Percentiles rank a stretch among this genome's conserved stretches.
Evolutionary conservation across 75 land plant species (phyloP).

Genomic region (Selaginella moellendorffii): DNA sequence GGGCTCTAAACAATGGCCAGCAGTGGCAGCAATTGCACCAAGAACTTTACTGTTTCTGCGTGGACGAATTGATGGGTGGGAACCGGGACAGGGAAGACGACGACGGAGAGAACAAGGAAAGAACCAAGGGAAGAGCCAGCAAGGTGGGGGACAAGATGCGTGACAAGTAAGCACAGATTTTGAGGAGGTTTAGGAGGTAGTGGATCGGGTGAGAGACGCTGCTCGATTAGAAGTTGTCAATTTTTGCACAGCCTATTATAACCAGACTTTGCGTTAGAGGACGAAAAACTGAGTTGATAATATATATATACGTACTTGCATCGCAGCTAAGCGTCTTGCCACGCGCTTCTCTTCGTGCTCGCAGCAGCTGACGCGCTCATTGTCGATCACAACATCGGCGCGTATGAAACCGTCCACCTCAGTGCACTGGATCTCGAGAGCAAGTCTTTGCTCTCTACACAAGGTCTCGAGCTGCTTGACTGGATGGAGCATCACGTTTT

Average conservation of each 20-base stretch:
- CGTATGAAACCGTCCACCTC: not conserved
- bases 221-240: too few relatives aligned
- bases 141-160: constrained; percentile 18
- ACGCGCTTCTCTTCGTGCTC: constrained; percentile 6
- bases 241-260: too few relatives aligned
- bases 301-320: constrained; percentile 10
- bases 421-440: constrained; percentile 3
- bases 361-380: not conserved
- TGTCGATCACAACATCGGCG: not conserved
- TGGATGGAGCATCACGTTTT: constrained; percentile 6
- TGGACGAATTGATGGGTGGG: constrained; percentile 52
- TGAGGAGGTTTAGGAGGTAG: too few relatives aligned
- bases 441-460: not conserved
- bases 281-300: too few relatives aligned
- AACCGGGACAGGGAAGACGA: constrained; percentile 30
- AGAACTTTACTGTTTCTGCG: constrained; percentile 47
- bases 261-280: too few relatives aligned
- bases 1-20: constrained; percentile 49
- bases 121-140: constrained; percentile 18
- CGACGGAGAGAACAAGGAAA: constrained; percentile 17
- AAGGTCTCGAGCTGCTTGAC: not conserved
- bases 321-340: constrained; percentile 8
- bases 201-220: too few relatives aligned
- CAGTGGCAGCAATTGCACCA: constrained; percentile 71
- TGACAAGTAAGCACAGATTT: constrained; percentile 17